Conservation (phyloP, 2,329 filamentous ascomycete genomes). For the Pseudogymnoascus verrucosus region DNA sequence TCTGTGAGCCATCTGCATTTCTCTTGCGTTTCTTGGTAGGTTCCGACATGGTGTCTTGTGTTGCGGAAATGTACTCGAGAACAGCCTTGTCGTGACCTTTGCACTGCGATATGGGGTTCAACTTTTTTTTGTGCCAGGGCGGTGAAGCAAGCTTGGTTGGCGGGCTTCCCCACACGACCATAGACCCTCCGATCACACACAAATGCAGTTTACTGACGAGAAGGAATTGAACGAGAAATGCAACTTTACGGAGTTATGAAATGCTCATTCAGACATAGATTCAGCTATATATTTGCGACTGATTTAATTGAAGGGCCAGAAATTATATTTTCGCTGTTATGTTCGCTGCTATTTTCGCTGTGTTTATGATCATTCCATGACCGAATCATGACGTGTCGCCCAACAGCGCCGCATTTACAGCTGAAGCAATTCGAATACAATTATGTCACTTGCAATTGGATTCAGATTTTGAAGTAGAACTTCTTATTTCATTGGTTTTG, state of each 20-base stretch:
- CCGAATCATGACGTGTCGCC: not conserved
- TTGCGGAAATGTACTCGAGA: constrained; percentile 3
- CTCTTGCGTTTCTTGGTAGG: constrained; percentile 44
- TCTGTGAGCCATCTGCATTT: constrained; percentile 30
- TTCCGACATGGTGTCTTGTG: constrained; percentile 21
- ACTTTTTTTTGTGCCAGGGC: constrained; percentile 11
- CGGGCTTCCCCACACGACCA: not conserved
- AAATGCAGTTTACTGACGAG: not conserved
- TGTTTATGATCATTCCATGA: not conserved
- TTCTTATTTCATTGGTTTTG: constrained; percentile 23
- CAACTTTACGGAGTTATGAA: not conserved
- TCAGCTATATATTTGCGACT: not conserved
- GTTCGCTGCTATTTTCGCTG: not conserved
- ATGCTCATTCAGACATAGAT: not conserved
- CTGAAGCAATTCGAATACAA: not conserved
- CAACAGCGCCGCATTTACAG: not conserved
- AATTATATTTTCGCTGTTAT: not conserved
- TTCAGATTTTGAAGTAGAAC: constrained; percentile 18
- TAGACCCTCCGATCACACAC: not conserved
- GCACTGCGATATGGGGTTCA: not conserved
- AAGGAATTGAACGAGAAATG: not conserved
- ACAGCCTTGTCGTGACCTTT: constrained; percentile 1
- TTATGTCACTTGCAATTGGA: constrained; percentile 3
- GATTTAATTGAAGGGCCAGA: not conserved
- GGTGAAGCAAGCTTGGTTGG: not conserved